Evolutionary conservation across 1,284 basidiomycete genomes (phyloP).

Genomic region (Lentinula novae-zelandiae): DNA sequence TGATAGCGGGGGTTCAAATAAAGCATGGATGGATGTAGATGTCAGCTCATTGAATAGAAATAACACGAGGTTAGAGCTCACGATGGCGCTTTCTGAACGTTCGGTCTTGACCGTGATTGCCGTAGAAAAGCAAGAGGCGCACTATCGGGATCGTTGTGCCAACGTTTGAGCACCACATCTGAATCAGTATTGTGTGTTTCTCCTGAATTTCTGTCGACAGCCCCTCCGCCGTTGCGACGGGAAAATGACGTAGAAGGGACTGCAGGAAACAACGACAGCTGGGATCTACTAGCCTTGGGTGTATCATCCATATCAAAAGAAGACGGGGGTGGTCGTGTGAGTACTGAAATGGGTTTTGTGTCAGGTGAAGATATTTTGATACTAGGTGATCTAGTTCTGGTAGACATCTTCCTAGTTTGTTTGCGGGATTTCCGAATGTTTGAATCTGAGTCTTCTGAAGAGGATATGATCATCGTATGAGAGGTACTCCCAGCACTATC

Average conservation of each 20-base stretch:
- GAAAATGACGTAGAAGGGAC: not conserved
- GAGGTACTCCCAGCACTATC: not conserved
- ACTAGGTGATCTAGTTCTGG: not conserved
- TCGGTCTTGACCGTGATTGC: not conserved
- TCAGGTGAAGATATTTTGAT: not conserved
- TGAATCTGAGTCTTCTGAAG: not conserved
- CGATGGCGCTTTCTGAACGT: not conserved
- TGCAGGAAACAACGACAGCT: not conserved
- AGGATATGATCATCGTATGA: not conserved
- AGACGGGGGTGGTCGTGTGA: not conserved
- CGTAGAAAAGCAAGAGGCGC: not conserved
- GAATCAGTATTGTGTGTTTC: not conserved
- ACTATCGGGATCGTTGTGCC: not conserved
- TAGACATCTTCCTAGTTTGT: not conserved
- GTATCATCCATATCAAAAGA: slow-evolving; percentile 1
- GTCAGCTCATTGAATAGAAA: too few relatives aligned
- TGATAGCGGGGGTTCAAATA: too few relatives aligned
- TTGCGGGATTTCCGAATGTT: not conserved
- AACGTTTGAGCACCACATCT: not conserved
- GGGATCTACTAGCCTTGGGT: not conserved
- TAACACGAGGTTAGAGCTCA: not conserved
- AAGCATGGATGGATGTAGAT: too few relatives aligned
- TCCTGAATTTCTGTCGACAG: not conserved
- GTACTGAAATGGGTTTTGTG: not conserved
- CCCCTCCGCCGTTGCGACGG: not conserved